Evolutionary conservation across 768 basidiomycete species (phyloP).

Genomic region (Mycena vulgaris): DNA sequence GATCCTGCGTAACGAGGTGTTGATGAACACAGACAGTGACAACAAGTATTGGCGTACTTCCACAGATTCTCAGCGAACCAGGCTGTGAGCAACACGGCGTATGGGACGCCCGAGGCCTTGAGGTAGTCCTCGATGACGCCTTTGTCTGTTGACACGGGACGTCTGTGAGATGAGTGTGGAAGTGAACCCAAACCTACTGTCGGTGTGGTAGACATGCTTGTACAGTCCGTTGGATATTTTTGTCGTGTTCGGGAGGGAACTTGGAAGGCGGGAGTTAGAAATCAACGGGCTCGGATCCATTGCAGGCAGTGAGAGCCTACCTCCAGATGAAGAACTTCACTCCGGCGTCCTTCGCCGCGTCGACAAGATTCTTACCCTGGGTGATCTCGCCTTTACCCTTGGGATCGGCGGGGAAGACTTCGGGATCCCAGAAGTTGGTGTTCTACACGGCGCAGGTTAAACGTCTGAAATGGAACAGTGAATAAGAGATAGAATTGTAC

Average conservation of each 20-base stretch:
- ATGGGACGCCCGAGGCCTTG: conserved; percentile 25
- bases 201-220: background rate
- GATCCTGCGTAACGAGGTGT: background rate
- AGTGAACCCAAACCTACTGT: background rate
- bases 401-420: background rate
- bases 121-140: conserved; percentile 32
- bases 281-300: background rate
- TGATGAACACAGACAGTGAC: background rate
- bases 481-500: background rate
- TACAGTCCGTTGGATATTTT: background rate
- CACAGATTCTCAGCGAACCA: conserved; percentile 37
- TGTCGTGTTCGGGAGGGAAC: conserved; percentile 1
- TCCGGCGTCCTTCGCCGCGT: conserved; percentile 25
- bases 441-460: background rate
- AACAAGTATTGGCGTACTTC: conserved; percentile 29
- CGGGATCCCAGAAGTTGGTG: background rate
- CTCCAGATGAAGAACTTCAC: conserved; percentile 28
- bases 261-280: background rate
- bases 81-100: conserved; percentile 29
- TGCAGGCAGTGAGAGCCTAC: background rate
- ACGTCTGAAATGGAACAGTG: background rate
- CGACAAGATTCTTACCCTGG: conserved; percentile 27
- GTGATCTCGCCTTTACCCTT: background rate
- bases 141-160: conserved; percentile 33
- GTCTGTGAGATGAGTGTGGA: background rate